Base-by-base conservation (phyloP, 192 early-diverging fungal species). In the Backusella morwellensis region DNA sequence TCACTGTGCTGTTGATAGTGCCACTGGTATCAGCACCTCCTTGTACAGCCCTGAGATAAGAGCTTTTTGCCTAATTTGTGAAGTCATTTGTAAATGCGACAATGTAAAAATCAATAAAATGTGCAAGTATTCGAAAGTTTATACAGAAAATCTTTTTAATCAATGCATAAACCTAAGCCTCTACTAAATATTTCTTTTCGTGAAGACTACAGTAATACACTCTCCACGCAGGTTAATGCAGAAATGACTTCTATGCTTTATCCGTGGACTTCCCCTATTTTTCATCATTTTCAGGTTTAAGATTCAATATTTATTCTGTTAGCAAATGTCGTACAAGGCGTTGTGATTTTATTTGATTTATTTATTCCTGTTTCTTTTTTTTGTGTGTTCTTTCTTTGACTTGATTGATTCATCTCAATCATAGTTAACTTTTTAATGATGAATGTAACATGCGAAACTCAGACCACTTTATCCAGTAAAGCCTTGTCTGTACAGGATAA, bases 361-460 rank as follows among this genome's bases (percentile, higher is more conserved):
- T 59, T 26, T 59, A 59, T 59, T 59, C 26, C 19, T n/a, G 19
- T 59, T 23, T 23, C 54, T 59, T 59, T 23, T 23, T 26, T 23
- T 6, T 26, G 32, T 59, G 21, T 59, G 9, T 59, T 63, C 21
- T 21, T 56, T 56, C 54, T 23, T 23, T 23, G 21, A 23, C 54
- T 56, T 56, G 54, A 56, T 56, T 56, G 54, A 56, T 56, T 56
- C 17, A 56, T 56, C 52, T 56, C 52, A 56, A 56, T 56, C 52
- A 23, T 21, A 56, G 52, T 56, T 56, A 56, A 21, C 17, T 8
- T 56, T 56, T 23, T 21, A 40, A 56, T 56, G 52, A 56, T 56
- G 52, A 56, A 56, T 56, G 54, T 63, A 63, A 63, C 56, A 63
- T 63, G 56, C 56, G 56, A 63, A 63, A 63, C 56, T 26, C 56